A percentile compares a stretch with the other conserved stretches of the same genome.
phyloP scores from a whole-genome alignment of 2,329 filamentous ascomycete species.

The Venturia pyrina region DNA sequence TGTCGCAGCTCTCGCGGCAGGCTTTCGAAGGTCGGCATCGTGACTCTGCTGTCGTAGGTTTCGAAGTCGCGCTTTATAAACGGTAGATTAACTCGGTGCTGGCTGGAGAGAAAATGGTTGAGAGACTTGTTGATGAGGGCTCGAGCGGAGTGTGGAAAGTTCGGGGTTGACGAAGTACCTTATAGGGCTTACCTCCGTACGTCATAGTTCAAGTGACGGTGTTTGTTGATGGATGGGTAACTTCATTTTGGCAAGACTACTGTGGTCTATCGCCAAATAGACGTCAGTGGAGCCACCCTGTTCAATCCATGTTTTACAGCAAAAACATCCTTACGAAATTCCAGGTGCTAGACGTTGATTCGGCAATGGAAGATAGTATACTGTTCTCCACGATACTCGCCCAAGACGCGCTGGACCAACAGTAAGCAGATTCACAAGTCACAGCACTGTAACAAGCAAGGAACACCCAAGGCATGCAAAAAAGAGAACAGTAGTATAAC shows the following conservation, averaged over 20 bases:
- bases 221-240: background rate
- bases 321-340: too few relatives aligned
- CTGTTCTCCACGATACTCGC: too few relatives aligned
- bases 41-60: background rate
- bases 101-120: background rate
- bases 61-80: background rate
- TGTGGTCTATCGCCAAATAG: too few relatives aligned
- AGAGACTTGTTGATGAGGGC: background rate
- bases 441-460: background rate
- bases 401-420: too few relatives aligned
- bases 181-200: too few relatives aligned
- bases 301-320: too few relatives aligned
- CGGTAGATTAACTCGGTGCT: background rate
- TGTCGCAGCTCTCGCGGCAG: background rate
- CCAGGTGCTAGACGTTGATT: too few relatives aligned
- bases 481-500: background rate
- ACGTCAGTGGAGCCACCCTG: too few relatives aligned
- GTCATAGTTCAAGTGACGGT: too few relatives aligned
- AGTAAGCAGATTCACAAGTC: too few relatives aligned
- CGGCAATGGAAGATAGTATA: too few relatives aligned
- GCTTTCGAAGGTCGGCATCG: background rate
- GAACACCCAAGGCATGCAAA: background rate
- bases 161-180: too few relatives aligned
- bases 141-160: background rate
- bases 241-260: background rate